Base-by-base conservation (phyloP, 495 filamentous ascomycete species). In the Annulohypoxylon moriforme region DNA sequence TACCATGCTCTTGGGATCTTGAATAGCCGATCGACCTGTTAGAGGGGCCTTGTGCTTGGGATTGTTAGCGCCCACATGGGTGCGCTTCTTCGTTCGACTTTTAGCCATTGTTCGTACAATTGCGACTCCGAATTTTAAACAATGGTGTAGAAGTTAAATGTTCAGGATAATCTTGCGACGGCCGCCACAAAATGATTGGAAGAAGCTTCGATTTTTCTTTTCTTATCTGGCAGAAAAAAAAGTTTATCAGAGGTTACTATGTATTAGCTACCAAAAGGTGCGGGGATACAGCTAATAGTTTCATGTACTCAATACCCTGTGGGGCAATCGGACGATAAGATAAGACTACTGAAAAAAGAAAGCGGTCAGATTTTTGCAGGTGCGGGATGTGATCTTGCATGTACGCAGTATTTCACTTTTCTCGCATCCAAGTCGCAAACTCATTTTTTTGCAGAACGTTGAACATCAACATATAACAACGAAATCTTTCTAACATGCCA, bases 1-100 rank as follows among this genome's bases (percentile, higher is more conserved):
- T 59, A 99, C 96, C 96, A 99, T 98, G 74, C 91, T 94, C 85
- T 97, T 97, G 14, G 96, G 96, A 57, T 88, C 86, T 64, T 88
- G 88, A 16, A 85, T 82, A 46, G 85, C 79, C 42, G 71, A 73
- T 18, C 74, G 76, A 6, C 71, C 71, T 1, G 60, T 27, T 34
- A 69, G 69, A 53, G 75, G 74, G 18, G 74, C 71, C 69, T 74
- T 71, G 50, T 76, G 65, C 49, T 85, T 85, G 56, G 87, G 89
- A 82, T 92, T 92, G 68, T 85, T 86, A 22, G 91, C 89, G 42
- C 89, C 88, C 18, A 88, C 80, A 80, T 97, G 94, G 40, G 95
- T 97, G 78, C 92, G 91, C 85, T 94, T 97, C 82, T 97, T 98
- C 29, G 88, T 90, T 72, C 93, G 86, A 81, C 86, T 84, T 78